phyloP scores from a whole-genome alignment of 2,329 filamentous ascomycete genomes.

The Thielaviopsis musarum region DNA sequence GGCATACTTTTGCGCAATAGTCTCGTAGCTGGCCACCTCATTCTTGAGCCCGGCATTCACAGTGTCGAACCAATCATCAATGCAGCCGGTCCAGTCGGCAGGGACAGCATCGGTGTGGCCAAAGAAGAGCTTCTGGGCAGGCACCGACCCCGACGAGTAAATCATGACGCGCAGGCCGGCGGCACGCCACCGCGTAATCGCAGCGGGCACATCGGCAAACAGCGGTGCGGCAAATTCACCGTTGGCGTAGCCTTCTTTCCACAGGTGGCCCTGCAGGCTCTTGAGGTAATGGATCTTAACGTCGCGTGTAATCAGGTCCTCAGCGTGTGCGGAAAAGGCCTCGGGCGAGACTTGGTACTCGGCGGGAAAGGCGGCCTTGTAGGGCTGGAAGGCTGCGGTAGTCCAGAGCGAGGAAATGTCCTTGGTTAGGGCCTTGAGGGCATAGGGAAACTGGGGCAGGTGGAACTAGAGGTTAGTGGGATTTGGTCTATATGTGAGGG shows the following conservation, averaged over 20 bases:
- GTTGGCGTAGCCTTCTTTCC: constrained; percentile 55
- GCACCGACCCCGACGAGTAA: constrained; percentile 67
- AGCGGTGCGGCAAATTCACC: constrained; percentile 56
- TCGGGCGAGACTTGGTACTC: constrained; percentile 41
- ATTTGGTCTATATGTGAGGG: not conserved
- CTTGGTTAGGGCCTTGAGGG: constrained; percentile 46
- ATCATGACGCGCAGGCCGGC: constrained; percentile 48
- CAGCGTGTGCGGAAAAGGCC: constrained; percentile 48
- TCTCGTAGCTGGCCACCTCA: constrained; percentile 47
- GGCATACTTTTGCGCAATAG: constrained; percentile 31
- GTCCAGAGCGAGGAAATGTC: constrained; percentile 53
- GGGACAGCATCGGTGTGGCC: constrained; percentile 42
- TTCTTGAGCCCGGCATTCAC: constrained; percentile 64
- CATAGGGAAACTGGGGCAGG: constrained; percentile 55
- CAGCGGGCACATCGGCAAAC: constrained; percentile 55
- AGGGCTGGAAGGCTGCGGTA: constrained; percentile 43
- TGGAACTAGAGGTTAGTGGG: not conserved
- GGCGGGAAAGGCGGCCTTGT: constrained; percentile 54
- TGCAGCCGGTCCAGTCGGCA: constrained; percentile 40
- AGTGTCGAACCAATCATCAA: constrained; percentile 61
- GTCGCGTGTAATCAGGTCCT: constrained; percentile 53
- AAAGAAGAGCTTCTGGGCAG: constrained; percentile 68
- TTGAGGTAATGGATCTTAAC: constrained; percentile 66
- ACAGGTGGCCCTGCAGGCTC: constrained; percentile 63
- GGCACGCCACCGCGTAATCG: constrained; percentile 40